A percentile compares a stretch with the other conserved stretches of the same genome.
phyloP scores from a whole-genome alignment of 78 protist genomes.

The Dictyostelium citrinum region DNA sequence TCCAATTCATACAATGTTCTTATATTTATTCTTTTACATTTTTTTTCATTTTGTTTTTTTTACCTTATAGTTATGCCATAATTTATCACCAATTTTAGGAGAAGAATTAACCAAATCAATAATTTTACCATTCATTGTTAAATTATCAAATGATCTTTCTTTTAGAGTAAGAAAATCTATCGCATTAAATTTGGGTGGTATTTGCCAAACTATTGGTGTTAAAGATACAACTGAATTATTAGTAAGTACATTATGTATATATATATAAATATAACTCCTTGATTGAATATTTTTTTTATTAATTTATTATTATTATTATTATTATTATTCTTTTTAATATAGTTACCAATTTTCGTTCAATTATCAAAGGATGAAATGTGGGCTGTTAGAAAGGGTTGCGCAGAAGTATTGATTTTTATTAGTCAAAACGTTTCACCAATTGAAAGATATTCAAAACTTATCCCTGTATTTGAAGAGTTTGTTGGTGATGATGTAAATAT shows the following conservation, averaged over 20 bases:
- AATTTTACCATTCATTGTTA: conserved; percentile 48
- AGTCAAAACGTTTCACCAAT: conserved; percentile 38
- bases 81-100: conserved; percentile 63
- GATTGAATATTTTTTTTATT: neutral
- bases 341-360: conserved; percentile 62
- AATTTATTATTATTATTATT: neutral
- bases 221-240: conserved; percentile 60
- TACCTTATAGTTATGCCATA: conserved; percentile 25
- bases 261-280: too few species aligned
- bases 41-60: neutral
- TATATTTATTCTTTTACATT: neutral
- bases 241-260: conserved; percentile 21
- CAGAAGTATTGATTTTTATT: conserved; percentile 53
- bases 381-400: conserved; percentile 86
- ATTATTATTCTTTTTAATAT: neutral
- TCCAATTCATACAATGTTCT: neutral
- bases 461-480: conserved; percentile 61
- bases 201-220: conserved; percentile 63
- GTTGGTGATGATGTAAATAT: conserved; percentile 65
- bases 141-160: conserved; percentile 50
- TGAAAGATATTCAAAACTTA: conserved; percentile 59
- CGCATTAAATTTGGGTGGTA: conserved; percentile 62
- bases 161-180: conserved; percentile 79
- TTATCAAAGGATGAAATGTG: conserved; percentile 82
- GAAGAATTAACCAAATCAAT: conserved; percentile 33